A percentile compares a stretch with the other conserved stretches of the same genome.
Conservation (phyloP, 495 filamentous ascomycete species). For the Hypomontagnella monticulosa region DNA sequence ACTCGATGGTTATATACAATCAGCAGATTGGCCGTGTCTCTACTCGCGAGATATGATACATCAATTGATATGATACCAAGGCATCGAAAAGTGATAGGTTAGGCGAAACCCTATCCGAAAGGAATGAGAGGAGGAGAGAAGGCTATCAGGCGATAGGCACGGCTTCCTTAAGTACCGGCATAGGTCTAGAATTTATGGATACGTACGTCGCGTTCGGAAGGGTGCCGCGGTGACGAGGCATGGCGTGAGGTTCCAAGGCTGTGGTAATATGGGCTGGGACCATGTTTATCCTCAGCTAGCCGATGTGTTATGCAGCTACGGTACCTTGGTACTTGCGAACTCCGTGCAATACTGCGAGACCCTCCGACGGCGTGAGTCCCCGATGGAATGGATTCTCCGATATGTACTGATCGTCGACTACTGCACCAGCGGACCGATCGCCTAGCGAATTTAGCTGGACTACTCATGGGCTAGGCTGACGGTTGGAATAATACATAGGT, state of each 20-base stretch:
- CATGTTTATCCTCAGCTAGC: background rate
- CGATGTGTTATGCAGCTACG: constrained; percentile 3
- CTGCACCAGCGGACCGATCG: constrained; percentile 9
- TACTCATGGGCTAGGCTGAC: background rate
- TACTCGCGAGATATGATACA: no score
- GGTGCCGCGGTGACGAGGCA: constrained; percentile 2
- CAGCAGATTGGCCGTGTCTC: constrained; percentile 19
- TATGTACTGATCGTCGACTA: constrained; percentile 17
- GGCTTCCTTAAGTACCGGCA: constrained; percentile 13
- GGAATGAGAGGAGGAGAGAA: background rate
- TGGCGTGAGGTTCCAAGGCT: constrained; percentile 15
- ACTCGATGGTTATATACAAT: constrained; percentile 19
- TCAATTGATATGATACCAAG: background rate
- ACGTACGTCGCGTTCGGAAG: constrained; percentile 3
- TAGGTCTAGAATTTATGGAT: constrained; percentile 26
- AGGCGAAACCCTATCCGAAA: constrained; percentile 6
- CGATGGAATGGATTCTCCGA: constrained; percentile 11
- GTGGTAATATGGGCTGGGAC: background rate
- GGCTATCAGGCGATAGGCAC: constrained; percentile 22
- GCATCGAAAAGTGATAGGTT: background rate
- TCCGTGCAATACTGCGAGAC: constrained; percentile 25
- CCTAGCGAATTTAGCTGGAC: background rate
- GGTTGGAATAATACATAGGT: constrained; percentile 9
- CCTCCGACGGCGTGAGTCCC: no score
- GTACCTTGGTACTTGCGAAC: constrained; percentile 18